phyloP scores from a whole-genome alignment of 257 asterid genomes.

The Solanum ahanhuiri region DNA sequence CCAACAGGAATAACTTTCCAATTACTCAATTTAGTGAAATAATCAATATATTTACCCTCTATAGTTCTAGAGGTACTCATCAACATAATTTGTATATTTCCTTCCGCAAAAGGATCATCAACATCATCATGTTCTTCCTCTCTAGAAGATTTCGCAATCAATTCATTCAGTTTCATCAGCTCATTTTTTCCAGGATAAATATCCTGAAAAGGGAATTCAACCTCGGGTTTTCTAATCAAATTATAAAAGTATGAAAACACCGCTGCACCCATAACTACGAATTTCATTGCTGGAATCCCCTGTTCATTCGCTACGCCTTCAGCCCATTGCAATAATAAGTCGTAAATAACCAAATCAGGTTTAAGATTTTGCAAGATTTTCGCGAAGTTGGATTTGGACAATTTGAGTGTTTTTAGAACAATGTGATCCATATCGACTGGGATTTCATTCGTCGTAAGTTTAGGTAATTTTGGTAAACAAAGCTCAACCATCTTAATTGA shows the following conservation, averaged over 20 bases:
- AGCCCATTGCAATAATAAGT: background rate
- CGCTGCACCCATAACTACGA: background rate
- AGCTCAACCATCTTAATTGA: constrained; percentile 23
- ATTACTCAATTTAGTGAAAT: background rate
- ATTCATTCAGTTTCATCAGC: background rate
- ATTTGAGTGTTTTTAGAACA: background rate
- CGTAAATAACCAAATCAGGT: background rate
- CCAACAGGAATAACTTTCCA: constrained; percentile 23
- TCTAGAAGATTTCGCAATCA: background rate
- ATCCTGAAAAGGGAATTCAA: background rate
- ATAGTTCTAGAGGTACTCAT: constrained; percentile 26
- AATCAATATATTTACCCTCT: constrained; percentile 42
- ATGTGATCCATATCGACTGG: constrained; percentile 13
- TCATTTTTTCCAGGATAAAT: background rate
- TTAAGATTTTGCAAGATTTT: background rate
- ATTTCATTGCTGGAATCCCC: background rate
- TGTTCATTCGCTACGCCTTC: background rate
- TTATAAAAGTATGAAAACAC: background rate
- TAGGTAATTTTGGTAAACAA: constrained; percentile 11
- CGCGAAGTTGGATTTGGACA: background rate
- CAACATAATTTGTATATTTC: background rate
- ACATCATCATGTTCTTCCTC: constrained; percentile 13
- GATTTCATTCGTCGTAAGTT: constrained; percentile 39
- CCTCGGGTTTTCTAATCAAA: background rate
- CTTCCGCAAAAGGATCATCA: background rate